Evolutionary conservation across 768 basidiomycete genomes (phyloP), one percentile per base, ranked within the genome.

Genomic region (Mycena floridula): DNA sequence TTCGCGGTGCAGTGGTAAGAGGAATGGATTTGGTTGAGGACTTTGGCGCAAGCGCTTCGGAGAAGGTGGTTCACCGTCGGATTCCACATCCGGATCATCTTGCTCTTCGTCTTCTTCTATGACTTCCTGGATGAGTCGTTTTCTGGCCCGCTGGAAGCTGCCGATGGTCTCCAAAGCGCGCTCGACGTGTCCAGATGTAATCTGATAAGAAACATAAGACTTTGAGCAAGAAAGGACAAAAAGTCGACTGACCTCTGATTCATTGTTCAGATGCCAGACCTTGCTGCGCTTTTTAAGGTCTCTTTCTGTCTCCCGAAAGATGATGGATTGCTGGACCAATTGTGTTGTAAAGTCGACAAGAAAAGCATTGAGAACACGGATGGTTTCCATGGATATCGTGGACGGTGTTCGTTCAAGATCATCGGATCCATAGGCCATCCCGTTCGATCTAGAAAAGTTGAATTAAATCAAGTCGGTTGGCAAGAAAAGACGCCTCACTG

Each of bases 251-350:
- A 66, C 65, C 55, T 78, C 75, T 52, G 73, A 65, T 24, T 68
- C 66, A 37, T 59, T 60, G 11, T 66, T 65, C 3, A 67, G 43
- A 38, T 70, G 65, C 81, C 85, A 88, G 6, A 70, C 80, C 52
- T 75, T 82, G 38, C 75, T 75, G 16, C 73, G 71, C 30, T 66
- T 64, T 60, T 85, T 86, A 54, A 82, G 55, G 25, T 63, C 60
- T 43, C 66, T 59, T 51, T 85, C 84, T 46, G 81, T 74, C 52
- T 84, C 81, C 32, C 76, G 74, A 27, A 71, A 63, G 6, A 75
- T 63, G 35, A 85, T 70, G 18, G 73, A 66, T 25, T 67, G 69
- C 44, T 76, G 72, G 2, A 82, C 61, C 0, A 79, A 43, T 27
- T 74, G 68, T 7, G 70, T 68, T 13, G 73, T 65, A 51, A 85